A percentile compares a stretch with the other conserved stretches of the same genome.
Evolutionary conservation across 2,329 filamentous ascomycete species (phyloP).

Genomic region (Alternaria rosae): DNA sequence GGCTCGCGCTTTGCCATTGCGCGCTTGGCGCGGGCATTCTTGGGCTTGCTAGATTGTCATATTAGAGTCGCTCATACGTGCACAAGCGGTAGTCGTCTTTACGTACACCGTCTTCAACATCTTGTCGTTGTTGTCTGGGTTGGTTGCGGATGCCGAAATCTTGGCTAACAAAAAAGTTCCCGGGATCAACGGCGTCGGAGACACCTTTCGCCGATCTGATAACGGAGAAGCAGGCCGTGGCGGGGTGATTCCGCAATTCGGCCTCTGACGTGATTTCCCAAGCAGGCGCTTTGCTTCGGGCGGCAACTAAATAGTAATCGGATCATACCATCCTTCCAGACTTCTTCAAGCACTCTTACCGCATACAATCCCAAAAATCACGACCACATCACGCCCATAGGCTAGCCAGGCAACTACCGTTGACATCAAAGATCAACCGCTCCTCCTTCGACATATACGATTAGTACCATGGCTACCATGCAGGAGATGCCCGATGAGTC

Average conservation of each 20-base stretch:
- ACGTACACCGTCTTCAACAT: conserved; percentile 46
- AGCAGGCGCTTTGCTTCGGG: background rate
- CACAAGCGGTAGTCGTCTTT: accelerated
- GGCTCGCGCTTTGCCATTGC: conserved; percentile 92
- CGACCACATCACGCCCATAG: background rate
- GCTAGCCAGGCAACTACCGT: background rate
- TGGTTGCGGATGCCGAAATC: conserved; percentile 27
- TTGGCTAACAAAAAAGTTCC: conserved; percentile 29
- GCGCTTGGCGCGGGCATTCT: conserved; percentile 90
- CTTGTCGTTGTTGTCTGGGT: conserved; percentile 16
- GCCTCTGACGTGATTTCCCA: conserved; percentile 20
- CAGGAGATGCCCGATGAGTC: conserved; percentile 76
- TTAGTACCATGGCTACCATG: conserved; percentile 61
- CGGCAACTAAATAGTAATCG: conserved; percentile 18
- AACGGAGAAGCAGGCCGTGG: conserved; percentile 6
- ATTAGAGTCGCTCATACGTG: background rate
- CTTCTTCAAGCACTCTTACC: background rate
- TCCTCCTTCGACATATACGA: background rate
- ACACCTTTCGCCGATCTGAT: conserved; percentile 23
- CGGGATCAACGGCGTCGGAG: conserved; percentile 12
- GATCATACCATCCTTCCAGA: background rate
- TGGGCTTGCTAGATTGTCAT: conserved; percentile 63
- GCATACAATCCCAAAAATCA: background rate
- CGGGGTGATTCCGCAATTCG: conserved; percentile 17
- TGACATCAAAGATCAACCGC: background rate